A percentile compares a stretch with the other conserved stretches of the same genome.
These are phyloP conservation scores for Anisogramma anomala DNA, from an alignment of 2,329 filamentous ascomycete genomes.

Conservation along the genomic window DNA sequence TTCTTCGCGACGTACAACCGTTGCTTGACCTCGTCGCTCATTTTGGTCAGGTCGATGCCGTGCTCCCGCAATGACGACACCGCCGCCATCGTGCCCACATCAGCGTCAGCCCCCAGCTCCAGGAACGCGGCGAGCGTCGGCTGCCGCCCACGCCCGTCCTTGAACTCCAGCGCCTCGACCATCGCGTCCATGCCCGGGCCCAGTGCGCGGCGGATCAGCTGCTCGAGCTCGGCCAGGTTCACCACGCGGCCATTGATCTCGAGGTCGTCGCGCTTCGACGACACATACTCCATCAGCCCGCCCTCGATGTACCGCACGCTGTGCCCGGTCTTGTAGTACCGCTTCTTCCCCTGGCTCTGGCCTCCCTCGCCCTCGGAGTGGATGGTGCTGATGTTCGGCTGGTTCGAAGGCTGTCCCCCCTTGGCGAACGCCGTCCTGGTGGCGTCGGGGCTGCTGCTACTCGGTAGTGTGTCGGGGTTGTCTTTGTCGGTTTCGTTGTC, in stretches of 20 bases:
- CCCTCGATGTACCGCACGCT: conserved; percentile 36
- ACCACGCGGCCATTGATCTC: conserved; percentile 29
- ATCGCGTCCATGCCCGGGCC: conserved; percentile 36
- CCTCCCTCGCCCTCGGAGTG: conserved; percentile 17
- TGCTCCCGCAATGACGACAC: conserved; percentile 24
- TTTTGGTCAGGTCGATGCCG: conserved; percentile 25
- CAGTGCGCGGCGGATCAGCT: conserved; percentile 34
- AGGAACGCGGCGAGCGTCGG: conserved; percentile 37
- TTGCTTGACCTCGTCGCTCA: conserved; percentile 31
- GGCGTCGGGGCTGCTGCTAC: conserved; percentile 24
- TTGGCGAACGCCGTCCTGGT: conserved; percentile 20
- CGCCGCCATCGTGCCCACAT: conserved; percentile 20
- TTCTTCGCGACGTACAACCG: conserved; percentile 32
- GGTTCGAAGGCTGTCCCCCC: conserved; percentile 16
- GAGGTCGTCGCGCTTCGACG: conserved; percentile 30
- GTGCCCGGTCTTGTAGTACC: conserved; percentile 40
- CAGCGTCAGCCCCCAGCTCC: conserved; percentile 32
- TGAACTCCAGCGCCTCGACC: conserved; percentile 36
- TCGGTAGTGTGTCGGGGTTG: conserved; percentile 14
- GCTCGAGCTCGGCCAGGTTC: conserved; percentile 34
- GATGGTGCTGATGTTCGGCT: conserved; percentile 15
- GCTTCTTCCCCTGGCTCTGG: conserved; percentile 21
- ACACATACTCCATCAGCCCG: conserved; percentile 38
- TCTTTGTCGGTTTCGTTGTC: conserved; percentile 7
- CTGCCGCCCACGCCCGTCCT: conserved; percentile 24